Conservation (phyloP, 768 basidiomycete genomes). For the Tephrocybe sp. region DNA sequence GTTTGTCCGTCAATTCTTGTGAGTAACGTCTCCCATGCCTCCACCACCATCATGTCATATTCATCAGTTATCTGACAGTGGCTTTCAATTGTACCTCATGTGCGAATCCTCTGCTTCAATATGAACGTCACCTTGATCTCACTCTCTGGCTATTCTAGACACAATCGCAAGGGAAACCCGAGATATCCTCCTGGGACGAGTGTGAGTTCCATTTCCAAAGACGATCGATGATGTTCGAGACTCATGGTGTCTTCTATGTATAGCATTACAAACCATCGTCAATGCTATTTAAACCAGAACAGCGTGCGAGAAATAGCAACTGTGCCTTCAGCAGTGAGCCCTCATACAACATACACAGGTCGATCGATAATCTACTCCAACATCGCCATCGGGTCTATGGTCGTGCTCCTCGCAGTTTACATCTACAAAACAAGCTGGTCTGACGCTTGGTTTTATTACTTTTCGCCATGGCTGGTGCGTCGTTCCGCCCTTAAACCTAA, state of each 20-base stretch:
- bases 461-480: constrained; percentile 50
- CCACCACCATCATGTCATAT: neutral
- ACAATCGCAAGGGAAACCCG: constrained; percentile 48
- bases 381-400: constrained; percentile 38
- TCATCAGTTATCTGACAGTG: constrained; percentile 26
- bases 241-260: too few relatives aligned
- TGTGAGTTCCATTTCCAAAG: constrained; percentile 27
- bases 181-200: constrained; percentile 44
- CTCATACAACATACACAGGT: constrained; percentile 24
- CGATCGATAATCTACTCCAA: constrained; percentile 42
- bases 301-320: constrained; percentile 30
- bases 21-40: constrained; percentile 16
- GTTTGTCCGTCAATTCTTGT: constrained; percentile 51
- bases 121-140: constrained; percentile 6
- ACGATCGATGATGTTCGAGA: constrained; percentile 2
- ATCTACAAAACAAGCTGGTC: constrained; percentile 29
- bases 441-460: constrained; percentile 39
- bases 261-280: constrained; percentile 47
- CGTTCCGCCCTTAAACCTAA: neutral
- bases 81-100: constrained; percentile 47
- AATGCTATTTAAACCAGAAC: constrained; percentile 42
- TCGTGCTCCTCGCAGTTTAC: constrained; percentile 31
- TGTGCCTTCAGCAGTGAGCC: neutral
- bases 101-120: constrained; percentile 15
- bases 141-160: constrained; percentile 22